Conservation (phyloP, 2,329 filamentous ascomycete species). For the Colletotrichum sansevieriae region DNA sequence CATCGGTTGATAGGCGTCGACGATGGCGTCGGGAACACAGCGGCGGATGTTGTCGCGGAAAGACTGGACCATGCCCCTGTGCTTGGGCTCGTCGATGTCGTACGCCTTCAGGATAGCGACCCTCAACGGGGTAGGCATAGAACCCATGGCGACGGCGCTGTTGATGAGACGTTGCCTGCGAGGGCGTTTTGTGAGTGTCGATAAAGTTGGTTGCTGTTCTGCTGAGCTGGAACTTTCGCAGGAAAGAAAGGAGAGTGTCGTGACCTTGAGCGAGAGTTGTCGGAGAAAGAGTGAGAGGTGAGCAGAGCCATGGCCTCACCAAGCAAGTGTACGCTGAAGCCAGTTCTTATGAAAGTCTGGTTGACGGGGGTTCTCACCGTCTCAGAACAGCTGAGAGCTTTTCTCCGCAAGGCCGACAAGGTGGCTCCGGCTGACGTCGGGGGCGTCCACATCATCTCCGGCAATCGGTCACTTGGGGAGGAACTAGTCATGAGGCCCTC, state of each 20-base stretch:
- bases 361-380: conserved; percentile 3
- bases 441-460: conserved; percentile 22
- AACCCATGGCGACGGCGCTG: conserved; percentile 21
- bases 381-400: conserved; percentile 9
- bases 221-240: not conserved
- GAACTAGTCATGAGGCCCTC: conserved; percentile 20
- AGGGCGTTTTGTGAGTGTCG: too few species aligned
- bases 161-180: not conserved
- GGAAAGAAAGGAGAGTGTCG: not conserved
- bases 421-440: conserved; percentile 33
- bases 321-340: not conserved
- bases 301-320: conserved; percentile 4
- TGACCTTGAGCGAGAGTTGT: conserved; percentile 5
- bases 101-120: conserved; percentile 39
- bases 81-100: conserved; percentile 37
- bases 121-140: conserved; percentile 26
- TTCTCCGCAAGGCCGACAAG: conserved; percentile 19
- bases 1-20: conserved; percentile 31
- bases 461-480: conserved; percentile 27
- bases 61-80: conserved; percentile 33
- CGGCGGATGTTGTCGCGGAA: conserved; percentile 28
- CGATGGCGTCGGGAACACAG: conserved; percentile 26
- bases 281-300: not conserved
- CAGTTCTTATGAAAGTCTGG: conserved; percentile 8
- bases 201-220: not conserved